Percentiles rank a stretch among this genome's conserved stretches.
Conservation (phyloP, 2,329 filamentous ascomycete genomes). For the Alternaria postmessia region DNA sequence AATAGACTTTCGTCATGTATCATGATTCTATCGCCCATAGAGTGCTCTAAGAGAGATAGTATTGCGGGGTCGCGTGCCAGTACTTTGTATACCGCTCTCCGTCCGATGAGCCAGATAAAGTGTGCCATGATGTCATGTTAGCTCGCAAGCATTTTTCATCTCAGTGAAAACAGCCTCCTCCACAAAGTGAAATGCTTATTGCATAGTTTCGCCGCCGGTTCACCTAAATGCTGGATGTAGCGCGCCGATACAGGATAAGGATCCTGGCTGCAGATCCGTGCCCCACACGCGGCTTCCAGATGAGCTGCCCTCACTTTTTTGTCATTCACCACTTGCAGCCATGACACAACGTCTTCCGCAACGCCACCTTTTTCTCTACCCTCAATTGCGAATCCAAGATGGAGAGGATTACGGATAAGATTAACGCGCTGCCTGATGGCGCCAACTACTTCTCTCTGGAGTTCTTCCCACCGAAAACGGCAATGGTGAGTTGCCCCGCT, state of each 20-base stretch:
- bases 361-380: conserved; percentile 11
- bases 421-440: conserved; percentile 83
- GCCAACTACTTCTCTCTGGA: conserved; percentile 93
- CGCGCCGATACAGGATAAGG: conserved; percentile 8
- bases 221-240: background rate
- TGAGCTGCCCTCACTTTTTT: conserved; percentile 30
- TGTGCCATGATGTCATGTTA: background rate
- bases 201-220: background rate
- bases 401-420: conserved; percentile 89
- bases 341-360: conserved; percentile 39
- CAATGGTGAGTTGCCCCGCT: conserved; percentile 67
- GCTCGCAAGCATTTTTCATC: background rate
- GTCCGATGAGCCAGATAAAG: background rate
- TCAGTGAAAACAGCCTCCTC: background rate
- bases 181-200: background rate
- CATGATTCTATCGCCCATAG: background rate
- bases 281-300: conserved; percentile 34
- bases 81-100: background rate
- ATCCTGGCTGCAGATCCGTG: conserved; percentile 32
- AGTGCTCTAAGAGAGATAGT: background rate
- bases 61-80: background rate
- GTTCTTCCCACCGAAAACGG: conserved; percentile 98
- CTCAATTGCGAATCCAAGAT: conserved; percentile 24
- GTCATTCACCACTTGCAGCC: conserved; percentile 32
- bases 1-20: background rate